Base-by-base conservation (phyloP, 805 yeast species). In the Torulaspora franciscae region DNA sequence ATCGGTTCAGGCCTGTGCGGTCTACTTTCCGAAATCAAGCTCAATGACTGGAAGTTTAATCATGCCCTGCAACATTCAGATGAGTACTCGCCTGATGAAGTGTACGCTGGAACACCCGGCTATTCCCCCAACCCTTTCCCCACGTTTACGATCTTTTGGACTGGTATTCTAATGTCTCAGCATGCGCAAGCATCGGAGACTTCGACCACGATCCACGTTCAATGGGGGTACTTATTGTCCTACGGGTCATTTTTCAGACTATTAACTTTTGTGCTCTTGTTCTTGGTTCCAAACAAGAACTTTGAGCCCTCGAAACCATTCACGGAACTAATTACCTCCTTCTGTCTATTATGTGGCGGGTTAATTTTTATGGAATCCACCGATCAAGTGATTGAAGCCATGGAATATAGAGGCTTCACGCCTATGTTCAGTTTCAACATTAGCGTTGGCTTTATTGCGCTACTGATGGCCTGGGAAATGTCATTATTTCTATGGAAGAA, bases 71-170 rank as follows among this genome's bases (percentile, higher is more conserved):
- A 52, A 6, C 59, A 62, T 44, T 58, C 65, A 1, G 46, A 49
- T 7, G 40, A 36, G 13, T 6, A 37, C 3, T 39, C 49, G 4
- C 29, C 45, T 10, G 52, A 50, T 13, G 52, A 53, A n/a, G 45
- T 57, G 7, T 37, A 53, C 27, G 70, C 68, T 3, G 73, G 75
- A 9, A 66, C 83, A 1, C 90, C 90, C 1, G 95, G 95, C 0
- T 85, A 71, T 64, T 83, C 95, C 1, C 90, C 95, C 52, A 93
- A 93, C 62, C 97, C 97, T 27, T 88, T 93, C 77, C 97, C 98
- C 3, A 81, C 86, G 1, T 77, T 93, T 52, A 88, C 95, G 2
- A 85, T 93, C 27, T 93, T 86, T 68, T 93, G 96, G 95, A 93
- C 98, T 1, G 99, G 99, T 24, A 75, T 83, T 10, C 73, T 93